phyloP scores from a whole-genome alignment of 2,329 filamentous ascomycete species.

The Ophiostoma ips region DNA sequence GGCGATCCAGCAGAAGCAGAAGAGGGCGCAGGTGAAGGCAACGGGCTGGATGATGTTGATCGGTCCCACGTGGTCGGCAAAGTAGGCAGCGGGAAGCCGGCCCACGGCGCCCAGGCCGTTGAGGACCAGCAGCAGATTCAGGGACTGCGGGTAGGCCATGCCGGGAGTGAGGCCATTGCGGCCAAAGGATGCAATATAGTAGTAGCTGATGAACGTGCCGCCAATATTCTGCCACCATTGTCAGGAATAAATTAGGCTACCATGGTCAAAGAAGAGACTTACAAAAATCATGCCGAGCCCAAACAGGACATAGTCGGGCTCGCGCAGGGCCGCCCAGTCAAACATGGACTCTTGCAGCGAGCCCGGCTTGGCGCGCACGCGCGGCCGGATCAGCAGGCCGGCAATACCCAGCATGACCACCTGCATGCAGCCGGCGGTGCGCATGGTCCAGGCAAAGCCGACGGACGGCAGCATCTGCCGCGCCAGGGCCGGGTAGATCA shows the following conservation, averaged over 20 bases:
- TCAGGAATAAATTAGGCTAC: too few relatives aligned
- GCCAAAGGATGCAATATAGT: conserved; percentile 26
- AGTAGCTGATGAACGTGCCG: conserved; percentile 32
- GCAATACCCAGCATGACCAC: conserved; percentile 18
- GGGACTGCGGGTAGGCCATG: conserved; percentile 21
- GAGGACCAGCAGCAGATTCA: conserved; percentile 37
- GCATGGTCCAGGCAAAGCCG: conserved; percentile 25
- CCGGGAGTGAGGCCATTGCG: conserved; percentile 10
- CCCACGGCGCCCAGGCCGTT: conserved; percentile 37
- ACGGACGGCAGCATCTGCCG: conserved; percentile 22
- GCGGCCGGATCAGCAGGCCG: conserved; percentile 22
- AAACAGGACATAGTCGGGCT: conserved; percentile 26
- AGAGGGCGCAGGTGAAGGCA: conserved; percentile 26
- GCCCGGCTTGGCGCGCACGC: conserved; percentile 21
- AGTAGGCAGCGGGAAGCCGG: conserved; percentile 30
- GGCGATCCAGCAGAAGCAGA: conserved; percentile 30
- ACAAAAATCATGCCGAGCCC: conserved; percentile 26
- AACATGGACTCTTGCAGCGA: conserved; percentile 21
- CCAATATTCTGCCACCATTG: conserved; percentile 5
- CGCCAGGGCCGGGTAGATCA: conserved; percentile 26
- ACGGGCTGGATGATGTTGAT: conserved; percentile 37
- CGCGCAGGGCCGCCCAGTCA: conserved; percentile 26
- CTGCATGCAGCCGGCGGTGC: conserved; percentile 27
- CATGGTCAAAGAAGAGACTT: too few relatives aligned
- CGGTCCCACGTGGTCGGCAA: conserved; percentile 36